Evolutionary conservation across 441 rosid genomes (phyloP), one percentile per base, ranked within the genome.

Genomic region (Gossypium lobatum): DNA sequence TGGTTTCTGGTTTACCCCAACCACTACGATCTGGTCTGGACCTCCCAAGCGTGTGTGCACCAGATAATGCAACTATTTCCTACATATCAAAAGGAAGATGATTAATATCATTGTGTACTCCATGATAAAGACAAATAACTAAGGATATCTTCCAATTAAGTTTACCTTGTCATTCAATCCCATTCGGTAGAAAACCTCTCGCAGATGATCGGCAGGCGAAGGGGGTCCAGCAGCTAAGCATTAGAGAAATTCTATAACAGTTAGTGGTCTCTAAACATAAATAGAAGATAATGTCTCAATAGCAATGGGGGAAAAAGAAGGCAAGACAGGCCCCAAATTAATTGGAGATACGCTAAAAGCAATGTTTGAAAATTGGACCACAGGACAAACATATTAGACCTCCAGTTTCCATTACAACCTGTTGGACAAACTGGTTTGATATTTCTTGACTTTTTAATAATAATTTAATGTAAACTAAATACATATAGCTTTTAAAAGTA

Each of bases 31-130:
- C 98, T 76, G 93, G 93, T 86, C 95, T 92, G 70, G 98, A 80
- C 85, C 98, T 88, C 71, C 98, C 98, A 52, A 94, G 77, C 14
- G 98, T 94, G 79, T 92, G 98, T 8, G 98, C 98, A 80, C 98
- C 97, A 77, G 98, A 94, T 72, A 94, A 80, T 14, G 93, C 97
- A 76, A 94, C 98, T 71, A 94, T 92, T 76, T 94, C 98, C 98
- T 93, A 83, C 73, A 75, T n/a, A 76, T 34, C 13, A 77, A 73
- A 11, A 59, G 23, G 66, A 46, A 62, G 60, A 17, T 55, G 42
- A 53, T 57, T 31, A 25, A 25, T 25, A 42, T 8, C 39, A 42
- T 26, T 42, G 13, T 74, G 5, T 6, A 7, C 60, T 31, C 31
- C 34, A 16, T 13, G 50, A 23, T 21, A 64, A 63, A 55, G n/a